These are phyloP conservation scores for Madurella fahalii DNA, from an alignment of 2,329 filamentous ascomycete genomes.

Conservation along the genomic window DNA sequence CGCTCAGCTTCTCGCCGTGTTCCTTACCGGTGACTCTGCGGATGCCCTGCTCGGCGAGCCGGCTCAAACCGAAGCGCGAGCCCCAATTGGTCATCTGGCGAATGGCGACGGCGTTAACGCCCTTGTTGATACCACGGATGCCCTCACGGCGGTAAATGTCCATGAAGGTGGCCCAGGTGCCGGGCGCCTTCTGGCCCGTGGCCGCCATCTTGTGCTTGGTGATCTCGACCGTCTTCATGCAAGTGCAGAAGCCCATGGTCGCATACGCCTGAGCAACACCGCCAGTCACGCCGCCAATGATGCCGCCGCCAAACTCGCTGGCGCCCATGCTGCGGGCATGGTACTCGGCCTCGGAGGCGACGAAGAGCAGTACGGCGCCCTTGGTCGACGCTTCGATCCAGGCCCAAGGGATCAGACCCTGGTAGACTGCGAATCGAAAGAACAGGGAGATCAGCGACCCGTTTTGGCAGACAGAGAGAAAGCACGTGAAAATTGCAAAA, in stretches of 20 bases:
- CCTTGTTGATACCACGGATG: constrained; percentile 93
- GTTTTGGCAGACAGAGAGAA: not conserved
- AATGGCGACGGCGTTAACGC: constrained; percentile 97
- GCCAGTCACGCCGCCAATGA: constrained; percentile 84
- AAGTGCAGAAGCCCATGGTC: constrained; percentile 99
- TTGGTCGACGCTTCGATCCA: constrained; percentile 99
- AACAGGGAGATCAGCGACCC: constrained; percentile 25
- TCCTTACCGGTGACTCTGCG: constrained; percentile 74
- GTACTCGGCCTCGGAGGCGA: constrained; percentile 97
- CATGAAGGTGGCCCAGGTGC: constrained; percentile 94
- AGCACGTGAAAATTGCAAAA: not conserved
- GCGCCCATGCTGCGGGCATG: constrained; percentile 81
- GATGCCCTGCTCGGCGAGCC: constrained; percentile 87
- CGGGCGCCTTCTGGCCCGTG: constrained; percentile 74
- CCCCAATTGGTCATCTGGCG: constrained; percentile 99
- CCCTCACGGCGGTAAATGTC: constrained; percentile 94
- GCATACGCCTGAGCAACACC: constrained; percentile 98
- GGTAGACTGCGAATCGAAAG: constrained; percentile 71
- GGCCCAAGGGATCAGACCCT: constrained; percentile 98
- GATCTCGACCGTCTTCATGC: constrained; percentile 99
- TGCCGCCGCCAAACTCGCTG: constrained; percentile 81
- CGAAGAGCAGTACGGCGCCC: constrained; percentile 97
- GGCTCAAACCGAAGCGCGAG: constrained; percentile 87
- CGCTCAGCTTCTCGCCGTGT: constrained; percentile 70
- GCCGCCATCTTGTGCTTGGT: constrained; percentile 95